Evolutionary conservation across 164 flowering plant genomes (phyloP).

Genomic region (Vitis riparia): DNA sequence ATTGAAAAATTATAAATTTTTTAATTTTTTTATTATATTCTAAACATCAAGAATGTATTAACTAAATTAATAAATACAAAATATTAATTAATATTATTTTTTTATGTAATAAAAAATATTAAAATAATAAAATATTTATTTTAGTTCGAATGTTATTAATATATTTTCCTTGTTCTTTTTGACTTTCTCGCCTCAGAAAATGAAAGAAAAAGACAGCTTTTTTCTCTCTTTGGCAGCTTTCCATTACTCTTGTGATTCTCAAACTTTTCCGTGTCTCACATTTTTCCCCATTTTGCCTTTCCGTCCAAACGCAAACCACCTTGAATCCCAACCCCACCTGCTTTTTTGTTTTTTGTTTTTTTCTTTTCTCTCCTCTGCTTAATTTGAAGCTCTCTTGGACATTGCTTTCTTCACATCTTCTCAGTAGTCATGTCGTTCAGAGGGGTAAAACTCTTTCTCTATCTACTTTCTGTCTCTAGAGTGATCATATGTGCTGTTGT

Average conservation of each 20-base stretch:
- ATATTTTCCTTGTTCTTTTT: not conserved
- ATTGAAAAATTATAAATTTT: too few relatives aligned
- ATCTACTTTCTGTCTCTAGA: not conserved
- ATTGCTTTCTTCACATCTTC: not conserved
- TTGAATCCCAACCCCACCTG: not conserved
- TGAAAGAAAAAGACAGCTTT: not conserved
- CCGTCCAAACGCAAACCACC: not conserved
- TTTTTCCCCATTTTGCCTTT: not conserved
- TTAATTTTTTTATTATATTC: too few relatives aligned
- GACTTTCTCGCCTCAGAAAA: slow-evolving; percentile 1
- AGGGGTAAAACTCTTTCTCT: slow-evolving; percentile 17
- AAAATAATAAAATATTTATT: too few relatives aligned
- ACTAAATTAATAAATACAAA: too few relatives aligned
- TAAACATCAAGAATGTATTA: too few relatives aligned
- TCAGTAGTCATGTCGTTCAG: slow-evolving; percentile 31
- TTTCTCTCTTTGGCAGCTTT: not conserved
- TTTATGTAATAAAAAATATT: too few relatives aligned
- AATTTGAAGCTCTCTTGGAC: not conserved
- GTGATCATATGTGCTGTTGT: not conserved
- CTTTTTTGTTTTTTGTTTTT: not conserved
- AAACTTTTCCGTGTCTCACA: not conserved
- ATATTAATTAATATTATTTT: too few relatives aligned
- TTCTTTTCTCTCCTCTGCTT: not conserved
- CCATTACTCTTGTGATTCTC: not conserved
- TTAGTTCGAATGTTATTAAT: too few relatives aligned